A percentile compares a stretch with the other conserved stretches of the same genome.
phyloP scores from a whole-genome alignment of 768 basidiomycete species.

The Macrocybe gigantea region DNA sequence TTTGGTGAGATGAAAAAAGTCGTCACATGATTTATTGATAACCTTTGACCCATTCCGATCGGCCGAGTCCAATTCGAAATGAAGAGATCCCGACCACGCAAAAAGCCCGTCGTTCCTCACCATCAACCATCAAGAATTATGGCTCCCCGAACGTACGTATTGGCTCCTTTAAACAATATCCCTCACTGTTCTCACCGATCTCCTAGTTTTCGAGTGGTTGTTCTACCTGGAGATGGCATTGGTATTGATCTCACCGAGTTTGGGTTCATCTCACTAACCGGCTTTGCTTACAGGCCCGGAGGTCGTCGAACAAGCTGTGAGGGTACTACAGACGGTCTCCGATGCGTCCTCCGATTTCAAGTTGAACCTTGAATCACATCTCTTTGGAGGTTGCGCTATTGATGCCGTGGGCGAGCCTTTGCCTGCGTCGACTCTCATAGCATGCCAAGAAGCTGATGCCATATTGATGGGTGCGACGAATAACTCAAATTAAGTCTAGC shows the following conservation, averaged over 20 bases:
- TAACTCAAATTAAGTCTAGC: background rate
- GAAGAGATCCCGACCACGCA: conserved; percentile 8
- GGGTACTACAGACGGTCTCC: conserved; percentile 72
- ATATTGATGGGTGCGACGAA: conserved; percentile 78
- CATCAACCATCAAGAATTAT: conserved; percentile 16
- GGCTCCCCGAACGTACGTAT: conserved; percentile 40
- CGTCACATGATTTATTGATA: conserved; percentile 11
- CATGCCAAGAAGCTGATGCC: conserved; percentile 91
- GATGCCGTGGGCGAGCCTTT: conserved; percentile 83
- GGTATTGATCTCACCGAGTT: conserved; percentile 40
- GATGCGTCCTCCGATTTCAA: conserved; percentile 56
- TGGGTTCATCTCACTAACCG: conserved; percentile 6
- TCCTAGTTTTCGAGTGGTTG: conserved; percentile 76
- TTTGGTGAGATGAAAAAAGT: conserved; percentile 11
- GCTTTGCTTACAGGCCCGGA: conserved; percentile 62
- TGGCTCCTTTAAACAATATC: background rate
- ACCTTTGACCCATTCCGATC: conserved; percentile 1
- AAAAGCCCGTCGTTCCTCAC: conserved; percentile 2
- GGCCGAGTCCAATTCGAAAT: conserved; percentile 6
- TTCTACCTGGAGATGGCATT: conserved; percentile 96
- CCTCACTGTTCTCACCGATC: background rate
- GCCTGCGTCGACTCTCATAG: conserved; percentile 77
- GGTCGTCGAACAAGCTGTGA: conserved; percentile 79
- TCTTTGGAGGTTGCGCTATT: conserved; percentile 92
- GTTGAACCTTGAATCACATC: conserved; percentile 67